A percentile compares a stretch with the other conserved stretches of the same genome.
These are phyloP conservation scores for Salvia splendens DNA, from an alignment of 257 asterid genomes.

Conservation along the genomic window DNA sequence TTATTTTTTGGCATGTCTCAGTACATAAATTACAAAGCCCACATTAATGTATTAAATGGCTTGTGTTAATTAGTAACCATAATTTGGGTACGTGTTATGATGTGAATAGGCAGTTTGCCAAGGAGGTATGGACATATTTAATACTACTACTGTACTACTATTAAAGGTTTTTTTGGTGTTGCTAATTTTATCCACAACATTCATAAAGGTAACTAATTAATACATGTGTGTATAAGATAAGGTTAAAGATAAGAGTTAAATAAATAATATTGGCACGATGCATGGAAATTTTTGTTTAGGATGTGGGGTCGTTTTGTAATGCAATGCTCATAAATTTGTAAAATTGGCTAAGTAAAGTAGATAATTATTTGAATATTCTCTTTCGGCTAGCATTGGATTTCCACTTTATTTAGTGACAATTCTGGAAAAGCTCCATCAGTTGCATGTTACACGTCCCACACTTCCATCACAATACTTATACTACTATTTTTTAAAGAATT, in stretches of 20 bases:
- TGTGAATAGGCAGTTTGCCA: neutral
- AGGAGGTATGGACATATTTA: neutral
- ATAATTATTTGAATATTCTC: slow-evolving; percentile 7
- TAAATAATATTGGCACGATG: neutral
- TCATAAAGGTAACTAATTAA: neutral
- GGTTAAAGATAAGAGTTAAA: neutral
- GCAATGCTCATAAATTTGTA: slow-evolving; percentile 26
- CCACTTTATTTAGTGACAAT: slow-evolving; percentile 36
- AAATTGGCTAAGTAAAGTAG: slow-evolving; percentile 15
- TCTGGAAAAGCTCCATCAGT: slow-evolving; percentile 25
- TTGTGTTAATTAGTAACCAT: neutral
- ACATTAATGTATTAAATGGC: too few species aligned
- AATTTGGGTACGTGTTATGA: neutral
- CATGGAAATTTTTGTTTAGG: neutral
- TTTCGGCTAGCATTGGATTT: slow-evolving; percentile 15
- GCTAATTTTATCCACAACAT: slow-evolving; percentile 6
- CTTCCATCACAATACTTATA: neutral
- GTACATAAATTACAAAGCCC: too few species aligned
- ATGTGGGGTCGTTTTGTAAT: slow-evolving; percentile 30
- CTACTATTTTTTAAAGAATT: too few species aligned
- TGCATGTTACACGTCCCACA: slow-evolving; percentile 25
- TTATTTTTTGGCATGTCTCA: neutral
- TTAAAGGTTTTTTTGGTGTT: neutral
- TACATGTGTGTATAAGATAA: neutral
- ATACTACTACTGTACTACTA: too few species aligned